phyloP scores from a whole-genome alignment of 2,329 filamentous ascomycete species.

The Alternaria gansuensis region DNA sequence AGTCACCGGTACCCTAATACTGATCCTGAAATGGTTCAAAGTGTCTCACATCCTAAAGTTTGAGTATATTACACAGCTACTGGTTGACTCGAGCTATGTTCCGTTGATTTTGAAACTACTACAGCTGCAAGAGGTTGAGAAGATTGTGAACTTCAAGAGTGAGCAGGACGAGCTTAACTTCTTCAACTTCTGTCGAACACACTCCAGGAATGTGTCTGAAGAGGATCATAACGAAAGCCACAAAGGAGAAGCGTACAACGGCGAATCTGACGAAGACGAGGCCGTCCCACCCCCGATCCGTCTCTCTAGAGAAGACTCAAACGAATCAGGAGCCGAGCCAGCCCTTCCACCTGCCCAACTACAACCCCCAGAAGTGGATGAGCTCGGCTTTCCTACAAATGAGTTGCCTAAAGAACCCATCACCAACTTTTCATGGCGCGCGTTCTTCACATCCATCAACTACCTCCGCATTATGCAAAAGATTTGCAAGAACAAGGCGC shows the following conservation, averaged over 20 bases:
- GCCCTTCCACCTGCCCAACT: slow-evolving; percentile 37
- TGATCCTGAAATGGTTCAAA: slow-evolving; percentile 97
- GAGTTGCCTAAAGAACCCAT: slow-evolving; percentile 78
- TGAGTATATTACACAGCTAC: slow-evolving; percentile 91
- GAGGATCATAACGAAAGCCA: slow-evolving; percentile 34
- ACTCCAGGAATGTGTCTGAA: slow-evolving; percentile 67
- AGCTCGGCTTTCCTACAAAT: slow-evolving; percentile 81
- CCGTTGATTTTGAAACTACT: slow-evolving; percentile 92
- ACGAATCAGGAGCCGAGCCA: slow-evolving; percentile 38
- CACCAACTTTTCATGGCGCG: slow-evolving; percentile 89
- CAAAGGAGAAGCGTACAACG: slow-evolving; percentile 31
- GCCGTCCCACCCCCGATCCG: slow-evolving; percentile 82
- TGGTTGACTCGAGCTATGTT: slow-evolving; percentile 94
- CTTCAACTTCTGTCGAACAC: slow-evolving; percentile 85
- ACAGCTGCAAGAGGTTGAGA: slow-evolving; percentile 91
- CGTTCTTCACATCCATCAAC: slow-evolving; percentile 95
- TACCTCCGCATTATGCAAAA: slow-evolving; percentile 97
- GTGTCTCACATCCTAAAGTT: slow-evolving; percentile 94
- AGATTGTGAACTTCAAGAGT: slow-evolving; percentile 83
- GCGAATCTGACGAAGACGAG: slow-evolving; percentile 64
- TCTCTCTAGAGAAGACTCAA: slow-evolving; percentile 59
- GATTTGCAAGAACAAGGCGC: slow-evolving; percentile 93
- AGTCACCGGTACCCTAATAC: slow-evolving; percentile 83
- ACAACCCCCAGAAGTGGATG: slow-evolving; percentile 72
- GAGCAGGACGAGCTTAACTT: slow-evolving; percentile 87